Percentiles rank a stretch among this genome's conserved stretches.
Conservation (phyloP, 2,329 filamentous ascomycete species). For the Colletotrichum sojae region DNA sequence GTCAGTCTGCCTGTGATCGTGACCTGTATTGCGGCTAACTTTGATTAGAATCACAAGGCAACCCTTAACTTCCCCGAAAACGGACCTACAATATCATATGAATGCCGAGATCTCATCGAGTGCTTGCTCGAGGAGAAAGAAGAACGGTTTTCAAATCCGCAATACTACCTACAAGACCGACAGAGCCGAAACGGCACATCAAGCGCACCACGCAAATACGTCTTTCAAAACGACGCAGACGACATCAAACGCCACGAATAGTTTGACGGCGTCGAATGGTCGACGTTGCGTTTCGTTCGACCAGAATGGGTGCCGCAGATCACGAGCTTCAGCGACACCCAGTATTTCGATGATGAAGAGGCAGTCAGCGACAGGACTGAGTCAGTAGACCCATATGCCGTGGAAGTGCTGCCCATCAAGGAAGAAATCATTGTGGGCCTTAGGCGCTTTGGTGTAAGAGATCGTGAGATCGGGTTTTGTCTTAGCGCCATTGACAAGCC, state of each 20-base stretch:
- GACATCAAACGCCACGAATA: conserved; percentile 93
- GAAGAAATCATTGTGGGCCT: conserved; percentile 9
- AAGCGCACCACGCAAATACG: conserved; percentile 65
- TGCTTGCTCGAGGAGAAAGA: conserved; percentile 82
- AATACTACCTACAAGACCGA: conserved; percentile 36
- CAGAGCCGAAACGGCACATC: conserved; percentile 40
- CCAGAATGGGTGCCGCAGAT: conserved; percentile 89
- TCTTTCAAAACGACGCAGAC: conserved; percentile 86
- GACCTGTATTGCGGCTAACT: not conserved
- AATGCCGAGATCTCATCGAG: conserved; percentile 83
- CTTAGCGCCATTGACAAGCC: conserved; percentile 61
- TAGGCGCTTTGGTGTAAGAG: not conserved
- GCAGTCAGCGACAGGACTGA: conserved; percentile 75
- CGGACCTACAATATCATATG: conserved; percentile 74
- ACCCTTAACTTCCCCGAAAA: conserved; percentile 78
- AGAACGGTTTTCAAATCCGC: conserved; percentile 77
- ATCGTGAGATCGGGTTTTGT: conserved; percentile 2
- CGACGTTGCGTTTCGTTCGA: conserved; percentile 75
- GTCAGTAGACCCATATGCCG: conserved; percentile 49
- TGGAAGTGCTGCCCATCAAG: not conserved
- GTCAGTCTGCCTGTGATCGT: conserved; percentile 60
- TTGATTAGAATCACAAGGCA: conserved; percentile 73
- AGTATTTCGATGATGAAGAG: conserved; percentile 91
- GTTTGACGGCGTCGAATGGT: conserved; percentile 86
- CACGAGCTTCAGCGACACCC: conserved; percentile 78